Percentiles rank a stretch among this genome's conserved stretches.
These are phyloP conservation scores for Nakazawaea siamensis DNA, from an alignment of 805 yeast species.

Conservation along the genomic window DNA sequence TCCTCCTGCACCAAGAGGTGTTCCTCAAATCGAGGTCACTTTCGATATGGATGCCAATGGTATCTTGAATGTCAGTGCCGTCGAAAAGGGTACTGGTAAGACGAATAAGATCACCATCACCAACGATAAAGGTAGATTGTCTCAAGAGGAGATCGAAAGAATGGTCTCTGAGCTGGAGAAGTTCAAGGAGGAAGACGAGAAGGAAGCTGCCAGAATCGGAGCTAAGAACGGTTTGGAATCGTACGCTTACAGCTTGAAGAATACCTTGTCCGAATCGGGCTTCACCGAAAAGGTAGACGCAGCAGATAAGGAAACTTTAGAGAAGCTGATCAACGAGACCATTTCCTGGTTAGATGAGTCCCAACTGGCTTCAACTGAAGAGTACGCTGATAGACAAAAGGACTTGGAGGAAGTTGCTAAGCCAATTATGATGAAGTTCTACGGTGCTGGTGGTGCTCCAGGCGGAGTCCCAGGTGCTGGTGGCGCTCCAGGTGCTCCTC, in stretches of 20 bases:
- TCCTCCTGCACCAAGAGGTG: slow-evolving; percentile 72
- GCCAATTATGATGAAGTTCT: slow-evolving; percentile 90
- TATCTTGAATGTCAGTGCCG: slow-evolving; percentile 47
- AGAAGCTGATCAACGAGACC: slow-evolving; percentile 69
- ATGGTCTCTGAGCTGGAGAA: slow-evolving; percentile 60
- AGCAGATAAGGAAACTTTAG: slow-evolving; percentile 55
- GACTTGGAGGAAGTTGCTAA: slow-evolving; percentile 84
- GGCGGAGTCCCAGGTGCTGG: slow-evolving; percentile 48
- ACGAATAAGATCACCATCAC: slow-evolving; percentile 41
- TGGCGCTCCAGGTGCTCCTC: slow-evolving; percentile 40
- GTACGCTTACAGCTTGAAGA: slow-evolving; percentile 47
- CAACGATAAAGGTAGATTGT: slow-evolving; percentile 44
- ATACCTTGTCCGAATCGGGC: slow-evolving; percentile 26
- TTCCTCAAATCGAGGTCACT: slow-evolving; percentile 69
- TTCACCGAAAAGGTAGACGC: slow-evolving; percentile 37
- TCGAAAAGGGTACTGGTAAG: slow-evolving; percentile 48
- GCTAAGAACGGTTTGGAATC: slow-evolving; percentile 53
- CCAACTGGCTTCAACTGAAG: slow-evolving; percentile 81
- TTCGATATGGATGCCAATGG: slow-evolving; percentile 83
- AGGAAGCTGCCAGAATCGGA: slow-evolving; percentile 46
- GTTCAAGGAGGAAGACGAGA: slow-evolving; percentile 54
- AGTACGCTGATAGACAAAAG: slow-evolving; percentile 80
- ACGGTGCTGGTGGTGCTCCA: slow-evolving; percentile 78
- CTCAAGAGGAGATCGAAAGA: slow-evolving; percentile 55
- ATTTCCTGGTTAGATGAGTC: slow-evolving; percentile 81